These are phyloP conservation scores for Ustilago trichophora DNA, from an alignment of 1,284 basidiomycete species.

Conservation along the genomic window DNA sequence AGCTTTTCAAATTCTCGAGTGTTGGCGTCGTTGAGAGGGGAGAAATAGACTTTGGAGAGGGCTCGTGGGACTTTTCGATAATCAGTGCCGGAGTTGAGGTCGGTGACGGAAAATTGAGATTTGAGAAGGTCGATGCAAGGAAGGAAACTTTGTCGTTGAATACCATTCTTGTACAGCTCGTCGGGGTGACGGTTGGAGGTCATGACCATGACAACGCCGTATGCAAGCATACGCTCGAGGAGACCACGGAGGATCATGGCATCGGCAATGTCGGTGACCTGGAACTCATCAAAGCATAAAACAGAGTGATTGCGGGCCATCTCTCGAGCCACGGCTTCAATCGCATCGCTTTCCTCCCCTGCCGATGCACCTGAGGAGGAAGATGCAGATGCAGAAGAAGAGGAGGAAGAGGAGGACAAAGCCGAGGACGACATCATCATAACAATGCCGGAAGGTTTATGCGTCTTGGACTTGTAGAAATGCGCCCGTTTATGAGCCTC, in stretches of 20 bases:
- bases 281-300: constrained; percentile 98
- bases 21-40: constrained; percentile 78
- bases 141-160: constrained; percentile 94
- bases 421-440: constrained; percentile 47
- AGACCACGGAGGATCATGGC: constrained; percentile 96
- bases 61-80: constrained; percentile 55
- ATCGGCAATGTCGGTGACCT: constrained; percentile 98
- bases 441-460: constrained; percentile 62
- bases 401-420: constrained; percentile 8
- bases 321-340: constrained; percentile 86
- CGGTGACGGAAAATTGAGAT: constrained; percentile 82
- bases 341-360: constrained; percentile 75
- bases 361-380: constrained; percentile 7
- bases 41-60: constrained; percentile 89
- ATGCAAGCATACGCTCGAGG: constrained; percentile 82
- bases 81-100: constrained; percentile 94
- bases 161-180: constrained; percentile 98
- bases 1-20: constrained; percentile 79
- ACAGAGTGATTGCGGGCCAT: constrained; percentile 77
- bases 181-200: constrained; percentile 98
- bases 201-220: constrained; percentile 92
- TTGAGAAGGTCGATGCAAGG: constrained; percentile 95
- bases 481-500: constrained; percentile 95
- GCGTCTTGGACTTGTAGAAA: constrained; percentile 68
- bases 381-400: constrained; percentile 6